phyloP scores from a whole-genome alignment of 495 filamentous ascomycete genomes.

The Astrothelium macrocarpum region DNA sequence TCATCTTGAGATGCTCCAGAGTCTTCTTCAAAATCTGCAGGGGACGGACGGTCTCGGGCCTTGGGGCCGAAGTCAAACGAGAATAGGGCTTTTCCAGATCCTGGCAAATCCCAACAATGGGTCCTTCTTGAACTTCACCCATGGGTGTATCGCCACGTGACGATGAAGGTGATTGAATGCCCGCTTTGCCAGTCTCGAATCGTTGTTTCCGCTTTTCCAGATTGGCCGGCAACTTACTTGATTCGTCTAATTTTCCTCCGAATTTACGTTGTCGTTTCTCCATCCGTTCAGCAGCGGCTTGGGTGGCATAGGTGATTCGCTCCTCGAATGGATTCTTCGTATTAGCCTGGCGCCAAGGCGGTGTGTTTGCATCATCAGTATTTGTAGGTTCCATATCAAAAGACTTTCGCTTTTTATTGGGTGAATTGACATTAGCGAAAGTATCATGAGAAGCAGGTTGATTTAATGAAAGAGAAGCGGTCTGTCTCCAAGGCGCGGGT shows the following conservation, averaged over 20 bases:
- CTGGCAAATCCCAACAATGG: slow-evolving; percentile 76
- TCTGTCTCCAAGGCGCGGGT: neutral
- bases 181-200: slow-evolving; percentile 46
- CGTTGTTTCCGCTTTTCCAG: slow-evolving; percentile 82
- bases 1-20: slow-evolving; percentile 79
- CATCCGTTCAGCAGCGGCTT: slow-evolving; percentile 24
- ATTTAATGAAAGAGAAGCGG: neutral
- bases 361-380: slow-evolving; percentile 9
- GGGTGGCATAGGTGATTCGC: slow-evolving; percentile 51
- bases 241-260: slow-evolving; percentile 30
- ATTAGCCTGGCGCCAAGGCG: slow-evolving; percentile 62
- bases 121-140: slow-evolving; percentile 55
- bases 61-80: slow-evolving; percentile 80
- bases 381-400: slow-evolving; percentile 37
- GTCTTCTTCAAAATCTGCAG: slow-evolving; percentile 69
- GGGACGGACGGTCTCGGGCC: slow-evolving; percentile 81
- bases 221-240: slow-evolving; percentile 84
- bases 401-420: slow-evolving; percentile 73
- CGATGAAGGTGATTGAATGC: slow-evolving; percentile 3
- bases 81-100: slow-evolving; percentile 90
- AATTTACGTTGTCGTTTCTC: slow-evolving; percentile 53
- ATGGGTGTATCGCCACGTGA: slow-evolving; percentile 43
- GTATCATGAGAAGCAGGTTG: neutral
- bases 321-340: slow-evolving; percentile 57
- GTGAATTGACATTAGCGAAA: slow-evolving; percentile 7